A percentile compares a stretch with the other conserved stretches of the same genome.
Evolutionary conservation across 2,329 filamentous ascomycete species (phyloP).

Genomic region (Phoma sp.): DNA sequence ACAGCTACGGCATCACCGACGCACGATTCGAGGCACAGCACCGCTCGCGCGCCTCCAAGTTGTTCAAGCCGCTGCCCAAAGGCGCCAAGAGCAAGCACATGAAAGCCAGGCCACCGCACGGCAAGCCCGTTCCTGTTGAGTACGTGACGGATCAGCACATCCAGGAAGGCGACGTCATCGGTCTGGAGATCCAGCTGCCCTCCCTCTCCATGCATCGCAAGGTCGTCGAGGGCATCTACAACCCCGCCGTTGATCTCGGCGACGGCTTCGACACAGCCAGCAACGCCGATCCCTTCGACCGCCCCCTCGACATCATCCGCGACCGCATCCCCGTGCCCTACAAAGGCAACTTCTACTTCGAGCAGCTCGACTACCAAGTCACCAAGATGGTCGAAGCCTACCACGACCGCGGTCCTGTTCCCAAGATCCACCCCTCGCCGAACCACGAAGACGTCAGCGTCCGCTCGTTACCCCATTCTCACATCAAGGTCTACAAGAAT

Average conservation of each 20-base stretch:
- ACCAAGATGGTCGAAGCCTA: constrained; percentile 83
- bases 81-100: constrained; percentile 47
- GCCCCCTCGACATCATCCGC: constrained; percentile 83
- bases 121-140: constrained; percentile 45
- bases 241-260: constrained; percentile 77
- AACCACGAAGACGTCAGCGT: constrained; percentile 77
- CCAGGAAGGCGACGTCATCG: constrained; percentile 89
- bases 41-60: constrained; percentile 90
- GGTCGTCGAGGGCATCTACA: constrained; percentile 85
- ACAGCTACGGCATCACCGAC: constrained; percentile 93
- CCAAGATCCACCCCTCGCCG: constrained; percentile 74
- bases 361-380: constrained; percentile 86
- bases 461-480: constrained; percentile 83
- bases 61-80: constrained; percentile 60
- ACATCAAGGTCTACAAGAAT: constrained; percentile 92
- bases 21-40: constrained; percentile 89
- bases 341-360: constrained; percentile 92
- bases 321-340: constrained; percentile 95
- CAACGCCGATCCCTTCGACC: constrained; percentile 49
- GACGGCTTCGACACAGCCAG: constrained; percentile 61
- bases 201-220: constrained; percentile 86
- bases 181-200: constrained; percentile 88
- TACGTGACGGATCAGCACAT: constrained; percentile 74
- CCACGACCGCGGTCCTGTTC: constrained; percentile 54
- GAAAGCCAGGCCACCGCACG: constrained; percentile 48